phyloP scores from a whole-genome alignment of 2,329 filamentous ascomycete genomes.

The Pestalotiopsis sp. region DNA sequence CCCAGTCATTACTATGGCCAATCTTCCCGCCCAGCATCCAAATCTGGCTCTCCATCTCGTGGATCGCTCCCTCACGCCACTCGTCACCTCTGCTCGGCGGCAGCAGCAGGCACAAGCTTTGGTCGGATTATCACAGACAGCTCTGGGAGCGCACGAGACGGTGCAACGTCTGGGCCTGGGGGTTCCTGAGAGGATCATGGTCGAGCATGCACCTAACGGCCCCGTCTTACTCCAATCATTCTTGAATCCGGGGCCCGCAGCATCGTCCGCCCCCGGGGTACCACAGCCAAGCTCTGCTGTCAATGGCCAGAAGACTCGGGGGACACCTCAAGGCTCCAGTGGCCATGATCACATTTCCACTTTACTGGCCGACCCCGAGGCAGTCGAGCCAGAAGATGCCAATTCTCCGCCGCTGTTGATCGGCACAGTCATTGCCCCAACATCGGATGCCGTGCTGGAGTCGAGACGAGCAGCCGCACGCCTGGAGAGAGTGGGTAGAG shows the following conservation, averaged over 20 bases:
- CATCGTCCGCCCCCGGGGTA: neutral
- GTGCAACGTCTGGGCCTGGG: conserved; percentile 57
- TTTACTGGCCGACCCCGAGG: neutral
- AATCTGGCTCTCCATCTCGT: conserved; percentile 58
- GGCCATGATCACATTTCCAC: neutral
- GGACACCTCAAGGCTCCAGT: neutral
- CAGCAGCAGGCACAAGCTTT: conserved; percentile 52
- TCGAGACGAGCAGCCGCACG: conserved; percentile 55
- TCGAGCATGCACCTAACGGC: conserved; percentile 50
- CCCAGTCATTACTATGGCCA: conserved; percentile 35
- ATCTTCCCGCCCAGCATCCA: conserved; percentile 52
- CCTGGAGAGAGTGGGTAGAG: conserved; percentile 57
- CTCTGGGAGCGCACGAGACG: conserved; percentile 56
- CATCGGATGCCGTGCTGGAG: conserved; percentile 49
- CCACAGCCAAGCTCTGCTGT: neutral
- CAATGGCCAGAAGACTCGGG: neutral
- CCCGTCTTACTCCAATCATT: conserved; percentile 36
- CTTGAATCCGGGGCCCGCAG: conserved; percentile 20
- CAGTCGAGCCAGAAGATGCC: conserved; percentile 21
- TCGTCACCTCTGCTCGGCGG: conserved; percentile 56
- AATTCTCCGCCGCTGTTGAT: conserved; percentile 55
- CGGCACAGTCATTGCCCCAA: conserved; percentile 55
- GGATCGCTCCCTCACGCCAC: conserved; percentile 58
- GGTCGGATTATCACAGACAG: conserved; percentile 53
- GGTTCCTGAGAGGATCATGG: conserved; percentile 57